Percentiles rank a stretch among this genome's conserved stretches.
Conservation (phyloP, 2,329 filamentous ascomycete genomes). For the Pseudogymnoascus destructans region DNA sequence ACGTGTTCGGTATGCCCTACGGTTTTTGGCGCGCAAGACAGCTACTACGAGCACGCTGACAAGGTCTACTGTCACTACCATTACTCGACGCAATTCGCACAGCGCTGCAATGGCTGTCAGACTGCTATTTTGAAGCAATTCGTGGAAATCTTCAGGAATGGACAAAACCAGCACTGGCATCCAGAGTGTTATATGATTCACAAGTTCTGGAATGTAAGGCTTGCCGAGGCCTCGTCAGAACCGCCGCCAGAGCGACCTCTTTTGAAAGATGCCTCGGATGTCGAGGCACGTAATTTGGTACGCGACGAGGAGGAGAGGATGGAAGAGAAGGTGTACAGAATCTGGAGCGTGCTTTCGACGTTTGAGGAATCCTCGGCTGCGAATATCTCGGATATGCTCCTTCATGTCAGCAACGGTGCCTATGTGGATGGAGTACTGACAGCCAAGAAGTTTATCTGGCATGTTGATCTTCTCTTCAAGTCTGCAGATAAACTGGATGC, state of each 20-base stretch:
- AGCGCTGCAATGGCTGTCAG: slow-evolving; percentile 91
- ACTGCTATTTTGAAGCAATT: slow-evolving; percentile 98
- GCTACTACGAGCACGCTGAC: slow-evolving; percentile 95
- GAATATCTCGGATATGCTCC: slow-evolving; percentile 96
- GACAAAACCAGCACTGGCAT: slow-evolving; percentile 98
- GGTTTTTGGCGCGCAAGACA: slow-evolving; percentile 95
- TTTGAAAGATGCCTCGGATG: slow-evolving; percentile 42
- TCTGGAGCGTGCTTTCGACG: slow-evolving; percentile 93
- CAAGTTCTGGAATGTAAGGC: slow-evolving; percentile 97
- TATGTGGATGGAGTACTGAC: slow-evolving; percentile 92
- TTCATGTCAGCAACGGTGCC: slow-evolving; percentile 95
- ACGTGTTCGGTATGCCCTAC: slow-evolving; percentile 95
- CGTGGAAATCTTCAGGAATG: slow-evolving; percentile 95
- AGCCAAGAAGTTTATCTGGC: slow-evolving; percentile 89
- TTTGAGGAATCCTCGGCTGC: slow-evolving; percentile 97
- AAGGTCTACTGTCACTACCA: slow-evolving; percentile 98
- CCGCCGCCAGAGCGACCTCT: slow-evolving; percentile 21
- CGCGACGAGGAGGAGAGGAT: slow-evolving; percentile 82
- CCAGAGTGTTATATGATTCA: slow-evolving; percentile 99
- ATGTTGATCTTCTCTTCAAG: slow-evolving; percentile 84
- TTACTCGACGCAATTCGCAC: slow-evolving; percentile 94
- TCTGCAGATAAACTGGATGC: slow-evolving; percentile 76
- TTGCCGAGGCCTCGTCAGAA: slow-evolving; percentile 34
- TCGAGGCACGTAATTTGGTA: slow-evolving; percentile 60
- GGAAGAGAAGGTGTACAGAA: slow-evolving; percentile 94